A percentile compares a stretch with the other conserved stretches of the same genome.
Evolutionary conservation across 2,329 filamentous ascomycete genomes (phyloP).

Genomic region (Berkeleyomyces rouxiae): DNA sequence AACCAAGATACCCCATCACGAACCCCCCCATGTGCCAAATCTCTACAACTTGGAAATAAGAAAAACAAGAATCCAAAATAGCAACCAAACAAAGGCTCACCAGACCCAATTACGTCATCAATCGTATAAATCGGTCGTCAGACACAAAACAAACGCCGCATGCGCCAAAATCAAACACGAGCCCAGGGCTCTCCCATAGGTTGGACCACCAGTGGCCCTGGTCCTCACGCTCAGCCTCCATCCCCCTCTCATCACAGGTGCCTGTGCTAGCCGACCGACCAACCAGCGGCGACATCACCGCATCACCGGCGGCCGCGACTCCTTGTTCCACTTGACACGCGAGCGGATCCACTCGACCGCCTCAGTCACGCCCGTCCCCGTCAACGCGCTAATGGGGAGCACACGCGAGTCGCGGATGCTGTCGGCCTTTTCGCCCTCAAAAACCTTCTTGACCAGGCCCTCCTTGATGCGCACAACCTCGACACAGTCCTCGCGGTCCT

Average conservation of each 20-base stretch:
- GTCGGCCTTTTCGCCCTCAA: constrained; percentile 79
- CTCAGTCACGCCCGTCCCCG: constrained; percentile 72
- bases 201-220: too few species aligned
- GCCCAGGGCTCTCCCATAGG: not conserved
- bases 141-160: not conserved
- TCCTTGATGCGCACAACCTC: constrained; percentile 97
- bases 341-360: constrained; percentile 94
- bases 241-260: not conserved
- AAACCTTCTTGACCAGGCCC: constrained; percentile 83
- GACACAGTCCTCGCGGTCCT: constrained; percentile 91
- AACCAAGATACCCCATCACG: constrained; percentile 11
- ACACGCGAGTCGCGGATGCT: constrained; percentile 83
- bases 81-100: not conserved
- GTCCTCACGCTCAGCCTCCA: not conserved
- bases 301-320: constrained; percentile 82
- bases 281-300: constrained; percentile 34
- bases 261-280: not conserved
- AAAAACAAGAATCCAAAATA: not conserved
- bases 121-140: not conserved
- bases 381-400: constrained; percentile 79
- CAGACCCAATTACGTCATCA: constrained; percentile 4
- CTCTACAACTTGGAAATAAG: not conserved
- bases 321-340: constrained; percentile 91
- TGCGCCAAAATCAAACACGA: not conserved
- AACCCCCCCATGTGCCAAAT: not conserved